Evolutionary conservation across 2,329 filamentous ascomycete genomes (phyloP).

Genomic region (Penicillium sp.): DNA sequence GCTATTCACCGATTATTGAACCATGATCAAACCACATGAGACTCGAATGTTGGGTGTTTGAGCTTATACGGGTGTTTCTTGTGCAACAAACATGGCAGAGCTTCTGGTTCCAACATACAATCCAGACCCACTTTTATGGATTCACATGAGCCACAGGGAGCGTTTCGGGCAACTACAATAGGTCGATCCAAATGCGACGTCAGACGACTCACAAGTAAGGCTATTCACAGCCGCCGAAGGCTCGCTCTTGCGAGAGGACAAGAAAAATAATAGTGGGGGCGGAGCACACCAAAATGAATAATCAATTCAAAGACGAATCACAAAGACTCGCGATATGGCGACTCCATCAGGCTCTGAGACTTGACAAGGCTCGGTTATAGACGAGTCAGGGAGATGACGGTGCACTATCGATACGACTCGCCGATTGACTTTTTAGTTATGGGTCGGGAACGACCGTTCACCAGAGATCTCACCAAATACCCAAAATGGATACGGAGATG

Average conservation of each 20-base stretch:
- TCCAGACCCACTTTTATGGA: conserved; percentile 8
- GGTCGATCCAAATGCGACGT: conserved; percentile 4
- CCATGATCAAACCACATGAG: too few species aligned
- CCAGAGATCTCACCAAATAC: conserved; percentile 1
- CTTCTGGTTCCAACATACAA: neutral
- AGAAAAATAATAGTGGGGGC: neutral
- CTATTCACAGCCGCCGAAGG: too few species aligned
- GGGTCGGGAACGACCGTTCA: conserved; percentile 2
- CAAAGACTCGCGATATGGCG: too few species aligned
- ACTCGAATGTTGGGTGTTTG: too few species aligned
- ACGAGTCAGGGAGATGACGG: neutral
- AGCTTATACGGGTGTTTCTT: too few species aligned
- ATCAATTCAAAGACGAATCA: too few species aligned
- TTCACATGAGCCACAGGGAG: conserved; percentile 3
- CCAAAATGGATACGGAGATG: neutral
- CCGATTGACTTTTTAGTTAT: conserved; percentile 1
- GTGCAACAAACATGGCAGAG: too few species aligned
- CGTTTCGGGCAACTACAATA: neutral
- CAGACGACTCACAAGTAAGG: neutral
- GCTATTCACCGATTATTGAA: too few species aligned
- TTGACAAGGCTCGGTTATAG: conserved; percentile 1
- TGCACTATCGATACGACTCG: neutral
- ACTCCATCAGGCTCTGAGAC: too few species aligned
- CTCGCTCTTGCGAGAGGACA: too few species aligned
- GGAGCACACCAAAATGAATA: too few species aligned